These are phyloP conservation scores for Phyllosticta paracitricarpa DNA, from an alignment of 2,329 filamentous ascomycete genomes.

Conservation along the genomic window DNA sequence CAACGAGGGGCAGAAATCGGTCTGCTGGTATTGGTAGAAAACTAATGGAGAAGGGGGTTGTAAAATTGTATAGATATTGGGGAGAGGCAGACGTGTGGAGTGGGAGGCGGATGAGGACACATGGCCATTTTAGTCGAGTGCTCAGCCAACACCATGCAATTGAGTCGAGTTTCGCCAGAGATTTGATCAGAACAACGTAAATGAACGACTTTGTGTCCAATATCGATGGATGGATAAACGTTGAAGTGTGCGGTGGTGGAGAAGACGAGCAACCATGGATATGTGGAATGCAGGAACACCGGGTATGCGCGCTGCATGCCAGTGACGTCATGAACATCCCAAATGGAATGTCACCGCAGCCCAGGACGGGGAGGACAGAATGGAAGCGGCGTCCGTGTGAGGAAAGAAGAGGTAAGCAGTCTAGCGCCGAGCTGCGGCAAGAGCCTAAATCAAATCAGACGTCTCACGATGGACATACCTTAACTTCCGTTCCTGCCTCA, in stretches of 20 bases:
- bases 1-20: no score
- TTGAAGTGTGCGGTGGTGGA: background rate
- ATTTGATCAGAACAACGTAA: background rate
- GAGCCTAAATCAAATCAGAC: background rate
- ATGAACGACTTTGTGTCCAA: background rate
- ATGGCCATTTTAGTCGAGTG: background rate
- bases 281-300: background rate
- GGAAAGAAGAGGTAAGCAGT: background rate
- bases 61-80: no score
- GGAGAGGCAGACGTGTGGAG: no score
- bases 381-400: no score
- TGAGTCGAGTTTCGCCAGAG: background rate
- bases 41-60: no score
- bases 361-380: background rate
- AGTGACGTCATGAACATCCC: background rate
- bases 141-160: background rate
- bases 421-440: background rate
- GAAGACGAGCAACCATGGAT: background rate
- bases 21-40: no score
- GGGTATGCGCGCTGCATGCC: background rate
- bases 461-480: background rate
- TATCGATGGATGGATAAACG: background rate
- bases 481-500: background rate
- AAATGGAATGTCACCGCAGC: background rate
- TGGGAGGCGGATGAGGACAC: no score